Conservation (phyloP, 805 yeast species). For the Kluyveromyces siamensis region DNA sequence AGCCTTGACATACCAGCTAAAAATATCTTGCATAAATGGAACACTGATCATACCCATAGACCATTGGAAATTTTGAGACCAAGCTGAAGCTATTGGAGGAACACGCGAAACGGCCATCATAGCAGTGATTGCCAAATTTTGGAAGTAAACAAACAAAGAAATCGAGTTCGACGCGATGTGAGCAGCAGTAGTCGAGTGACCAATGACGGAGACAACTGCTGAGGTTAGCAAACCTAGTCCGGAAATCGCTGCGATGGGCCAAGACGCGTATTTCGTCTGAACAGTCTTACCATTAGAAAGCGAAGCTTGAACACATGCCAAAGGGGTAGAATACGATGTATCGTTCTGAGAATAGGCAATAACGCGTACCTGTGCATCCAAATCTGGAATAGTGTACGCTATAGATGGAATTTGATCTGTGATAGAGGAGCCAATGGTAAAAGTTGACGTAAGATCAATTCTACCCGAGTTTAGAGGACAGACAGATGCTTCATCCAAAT, state of each 20-base stretch:
- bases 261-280: slow-evolving; percentile 81
- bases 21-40: slow-evolving; percentile 68
- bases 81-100: slow-evolving; percentile 96
- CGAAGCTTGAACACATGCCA: slow-evolving; percentile 90
- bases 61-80: slow-evolving; percentile 98
- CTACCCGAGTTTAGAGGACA: slow-evolving; percentile 90
- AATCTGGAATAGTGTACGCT: slow-evolving; percentile 86
- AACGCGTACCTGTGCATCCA: slow-evolving; percentile 86
- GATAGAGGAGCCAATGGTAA: slow-evolving; percentile 31
- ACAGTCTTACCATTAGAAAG: slow-evolving; percentile 88
- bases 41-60: slow-evolving; percentile 82
- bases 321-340: slow-evolving; percentile 33
- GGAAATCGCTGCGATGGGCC: slow-evolving; percentile 93
- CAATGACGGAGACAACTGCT: slow-evolving; percentile 76
- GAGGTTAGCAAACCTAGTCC: slow-evolving; percentile 84
- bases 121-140: slow-evolving; percentile 79
- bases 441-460: slow-evolving; percentile 51
- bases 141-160: slow-evolving; percentile 89
- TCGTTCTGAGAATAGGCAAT: slow-evolving; percentile 46
- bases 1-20: slow-evolving; percentile 90
- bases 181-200: slow-evolving; percentile 88
- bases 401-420: slow-evolving; percentile 60
- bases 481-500: slow-evolving; percentile 41
- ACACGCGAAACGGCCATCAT: slow-evolving; percentile 91
- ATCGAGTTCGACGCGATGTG: slow-evolving; percentile 96